Percentiles rank a stretch among this genome's conserved stretches.
Evolutionary conservation across 768 basidiomycete species (phyloP).

Genomic region (Collybia nuda): DNA sequence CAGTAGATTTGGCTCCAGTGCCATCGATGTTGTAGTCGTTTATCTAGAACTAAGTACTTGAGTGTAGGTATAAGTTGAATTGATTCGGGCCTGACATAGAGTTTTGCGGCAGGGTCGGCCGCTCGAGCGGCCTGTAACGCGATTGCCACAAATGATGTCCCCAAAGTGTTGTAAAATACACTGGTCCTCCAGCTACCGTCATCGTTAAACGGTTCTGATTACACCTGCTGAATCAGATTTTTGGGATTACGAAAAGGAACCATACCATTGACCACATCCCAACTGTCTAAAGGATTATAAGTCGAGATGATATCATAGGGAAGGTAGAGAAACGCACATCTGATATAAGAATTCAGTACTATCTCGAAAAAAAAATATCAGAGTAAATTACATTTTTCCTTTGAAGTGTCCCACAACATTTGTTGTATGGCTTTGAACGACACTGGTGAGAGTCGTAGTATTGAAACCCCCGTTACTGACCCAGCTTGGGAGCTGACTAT

Average conservation of each 20-base stretch:
- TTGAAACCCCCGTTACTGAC: slow-evolving; percentile 42
- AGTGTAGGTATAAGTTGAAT: background rate
- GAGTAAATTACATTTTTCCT: slow-evolving; percentile 44
- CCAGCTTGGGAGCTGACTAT: slow-evolving; percentile 54
- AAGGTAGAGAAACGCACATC: slow-evolving; percentile 33
- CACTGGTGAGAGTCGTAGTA: slow-evolving; percentile 38
- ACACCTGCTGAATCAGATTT: background rate
- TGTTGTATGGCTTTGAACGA: slow-evolving; percentile 47
- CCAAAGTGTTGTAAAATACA: slow-evolving; percentile 54
- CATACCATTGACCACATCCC: slow-evolving; percentile 44
- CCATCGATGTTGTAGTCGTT: slow-evolving; percentile 44
- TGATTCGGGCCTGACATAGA: slow-evolving; percentile 38
- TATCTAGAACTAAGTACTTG: slow-evolving; percentile 17
- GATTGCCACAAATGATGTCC: slow-evolving; percentile 45
- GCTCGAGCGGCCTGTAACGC: slow-evolving; percentile 53
- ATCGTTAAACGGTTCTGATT: slow-evolving; percentile 55
- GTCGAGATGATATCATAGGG: slow-evolving; percentile 15
- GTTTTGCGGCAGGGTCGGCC: slow-evolving; percentile 54
- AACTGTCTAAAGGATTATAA: slow-evolving; percentile 24
- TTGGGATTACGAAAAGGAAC: background rate
- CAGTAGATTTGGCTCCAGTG: slow-evolving; percentile 51
- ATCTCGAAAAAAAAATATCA: background rate
- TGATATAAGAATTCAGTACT: slow-evolving; percentile 8
- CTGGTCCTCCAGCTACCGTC: slow-evolving; percentile 54
- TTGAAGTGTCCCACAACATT: slow-evolving; percentile 52